These are phyloP conservation scores for Amesomyces nigricolor DNA, from an alignment of 2,329 filamentous ascomycete genomes.

Conservation along the genomic window DNA sequence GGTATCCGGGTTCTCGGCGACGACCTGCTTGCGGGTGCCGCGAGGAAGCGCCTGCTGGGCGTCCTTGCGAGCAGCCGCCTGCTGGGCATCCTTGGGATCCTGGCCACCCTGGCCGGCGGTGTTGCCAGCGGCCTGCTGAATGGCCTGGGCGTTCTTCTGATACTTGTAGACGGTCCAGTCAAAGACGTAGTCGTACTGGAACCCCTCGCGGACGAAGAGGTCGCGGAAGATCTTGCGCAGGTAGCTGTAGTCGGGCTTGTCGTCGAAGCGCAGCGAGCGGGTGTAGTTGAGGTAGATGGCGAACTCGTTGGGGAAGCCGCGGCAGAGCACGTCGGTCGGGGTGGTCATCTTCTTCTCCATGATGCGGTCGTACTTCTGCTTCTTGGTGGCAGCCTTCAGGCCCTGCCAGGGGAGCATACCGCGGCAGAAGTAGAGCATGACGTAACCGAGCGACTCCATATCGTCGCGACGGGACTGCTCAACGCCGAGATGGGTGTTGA, in stretches of 20 bases:
- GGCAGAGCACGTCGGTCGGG: conserved; percentile 95
- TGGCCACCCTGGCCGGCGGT: conserved; percentile 55
- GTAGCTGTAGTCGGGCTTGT: conserved; percentile 99
- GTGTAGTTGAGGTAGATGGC: conserved; percentile 99
- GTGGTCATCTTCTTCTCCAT: conserved; percentile 99
- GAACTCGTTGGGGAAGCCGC: conserved; percentile 98
- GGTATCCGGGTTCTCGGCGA: conserved; percentile 64
- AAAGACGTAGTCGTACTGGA: conserved; percentile 99
- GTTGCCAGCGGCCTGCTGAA: conserved; percentile 62
- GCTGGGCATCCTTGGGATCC: conserved; percentile 82
- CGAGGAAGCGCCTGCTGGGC: conserved; percentile 42
- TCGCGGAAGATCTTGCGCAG: conserved; percentile 99
- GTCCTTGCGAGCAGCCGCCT: conserved; percentile 29
- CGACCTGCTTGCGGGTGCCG: conserved; percentile 77
- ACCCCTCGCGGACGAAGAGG: conserved; percentile 95
- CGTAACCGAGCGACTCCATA: conserved; percentile 98
- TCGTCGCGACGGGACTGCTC: conserved; percentile 98
- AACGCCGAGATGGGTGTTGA: conserved; percentile 97
- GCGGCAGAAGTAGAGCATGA: conserved; percentile 99
- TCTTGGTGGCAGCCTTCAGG: conserved; percentile 96
- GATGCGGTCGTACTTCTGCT: conserved; percentile 99
- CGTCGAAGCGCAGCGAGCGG: conserved; percentile 94
- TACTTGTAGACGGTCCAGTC: conserved; percentile 99
- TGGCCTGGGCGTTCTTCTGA: conserved; percentile 97
- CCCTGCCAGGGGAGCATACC: conserved; percentile 98